Conservation (phyloP, 2,329 filamentous ascomycete genomes). For the Colletotrichum aenigma region DNA sequence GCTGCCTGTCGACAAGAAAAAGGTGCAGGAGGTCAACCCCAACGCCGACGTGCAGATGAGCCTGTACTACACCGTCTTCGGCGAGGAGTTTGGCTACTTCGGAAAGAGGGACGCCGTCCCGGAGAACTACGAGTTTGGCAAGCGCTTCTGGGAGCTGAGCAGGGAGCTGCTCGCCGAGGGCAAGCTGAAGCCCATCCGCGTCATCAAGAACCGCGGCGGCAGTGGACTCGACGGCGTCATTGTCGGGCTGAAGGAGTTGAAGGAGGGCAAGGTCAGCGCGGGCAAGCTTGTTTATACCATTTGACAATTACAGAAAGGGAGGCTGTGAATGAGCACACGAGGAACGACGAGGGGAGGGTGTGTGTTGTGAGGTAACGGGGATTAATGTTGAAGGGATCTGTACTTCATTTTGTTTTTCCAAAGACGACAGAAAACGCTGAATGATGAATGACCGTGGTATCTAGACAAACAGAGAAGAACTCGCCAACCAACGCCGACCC, state of each 20-base stretch:
- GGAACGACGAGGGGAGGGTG: background rate
- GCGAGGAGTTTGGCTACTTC: slow-evolving; percentile 32
- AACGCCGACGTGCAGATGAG: slow-evolving; percentile 33
- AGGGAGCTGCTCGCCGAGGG: slow-evolving; percentile 35
- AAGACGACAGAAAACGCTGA: background rate
- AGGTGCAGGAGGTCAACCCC: slow-evolving; percentile 45
- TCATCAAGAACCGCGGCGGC: slow-evolving; percentile 31
- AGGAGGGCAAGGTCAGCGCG: slow-evolving; percentile 38
- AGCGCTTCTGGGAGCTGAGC: slow-evolving; percentile 37
- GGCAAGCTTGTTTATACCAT: slow-evolving; percentile 47
- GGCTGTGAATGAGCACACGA: background rate
- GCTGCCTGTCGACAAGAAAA: slow-evolving; percentile 38
- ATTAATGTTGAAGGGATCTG: background rate
- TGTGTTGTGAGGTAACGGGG: background rate
- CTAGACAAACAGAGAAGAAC: background rate
- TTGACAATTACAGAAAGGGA: background rate
- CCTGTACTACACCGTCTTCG: slow-evolving; percentile 40
- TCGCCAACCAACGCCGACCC: background rate
- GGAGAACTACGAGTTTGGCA: slow-evolving; percentile 35
- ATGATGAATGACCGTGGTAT: slow-evolving; percentile 5
- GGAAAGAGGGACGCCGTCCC: slow-evolving; percentile 7
- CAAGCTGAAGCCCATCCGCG: slow-evolving; percentile 35
- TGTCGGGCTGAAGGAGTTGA: slow-evolving; percentile 34
- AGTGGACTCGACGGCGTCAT: slow-evolving; percentile 36
- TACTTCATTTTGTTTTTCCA: background rate